Percentiles rank a stretch among this genome's conserved stretches.
Evolutionary conservation across 1,284 basidiomycete species (phyloP).

Genomic region (Heterobasidion irregulare): DNA sequence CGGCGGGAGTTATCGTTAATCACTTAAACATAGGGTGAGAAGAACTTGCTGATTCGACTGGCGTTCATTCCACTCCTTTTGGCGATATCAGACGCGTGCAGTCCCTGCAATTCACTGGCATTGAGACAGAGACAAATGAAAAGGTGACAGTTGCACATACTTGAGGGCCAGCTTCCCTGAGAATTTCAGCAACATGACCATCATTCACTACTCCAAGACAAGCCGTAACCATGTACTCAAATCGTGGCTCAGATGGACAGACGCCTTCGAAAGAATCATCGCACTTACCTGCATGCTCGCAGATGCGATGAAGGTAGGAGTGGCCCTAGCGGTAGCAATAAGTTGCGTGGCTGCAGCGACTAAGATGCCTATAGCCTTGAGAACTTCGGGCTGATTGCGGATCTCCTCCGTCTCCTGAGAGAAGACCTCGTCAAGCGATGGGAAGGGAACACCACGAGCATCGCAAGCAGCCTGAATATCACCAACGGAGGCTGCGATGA

Average conservation of each 20-base stretch:
- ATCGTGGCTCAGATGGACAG: background rate
- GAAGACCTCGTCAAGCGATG: slow-evolving; percentile 9
- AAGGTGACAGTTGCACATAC: background rate
- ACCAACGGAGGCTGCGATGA: too few species aligned
- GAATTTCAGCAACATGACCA: background rate
- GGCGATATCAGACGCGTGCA: slow-evolving; percentile 17
- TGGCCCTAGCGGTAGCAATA: background rate
- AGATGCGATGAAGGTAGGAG: background rate
- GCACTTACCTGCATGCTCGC: background rate
- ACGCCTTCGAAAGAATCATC: background rate
- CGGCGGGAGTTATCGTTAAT: too few species aligned
- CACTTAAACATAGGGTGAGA: background rate
- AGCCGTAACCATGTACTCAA: background rate
- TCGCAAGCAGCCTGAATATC: too few species aligned
- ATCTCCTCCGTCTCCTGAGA: slow-evolving; percentile 8
- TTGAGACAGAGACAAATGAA: background rate
- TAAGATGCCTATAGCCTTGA: background rate
- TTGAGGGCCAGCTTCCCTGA: slow-evolving; percentile 1
- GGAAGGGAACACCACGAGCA: background rate
- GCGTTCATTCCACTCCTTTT: slow-evolving; percentile 11
- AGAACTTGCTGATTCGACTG: slow-evolving; percentile 7
- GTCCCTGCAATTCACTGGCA: slow-evolving; percentile 6
- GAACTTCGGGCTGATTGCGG: slow-evolving; percentile 9
- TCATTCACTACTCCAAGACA: background rate
- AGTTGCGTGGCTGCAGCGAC: background rate